Percentiles rank a stretch among this genome's conserved stretches.
phyloP scores from a whole-genome alignment of 495 filamentous ascomycete genomes.

The Neurospora sublineolata region DNA sequence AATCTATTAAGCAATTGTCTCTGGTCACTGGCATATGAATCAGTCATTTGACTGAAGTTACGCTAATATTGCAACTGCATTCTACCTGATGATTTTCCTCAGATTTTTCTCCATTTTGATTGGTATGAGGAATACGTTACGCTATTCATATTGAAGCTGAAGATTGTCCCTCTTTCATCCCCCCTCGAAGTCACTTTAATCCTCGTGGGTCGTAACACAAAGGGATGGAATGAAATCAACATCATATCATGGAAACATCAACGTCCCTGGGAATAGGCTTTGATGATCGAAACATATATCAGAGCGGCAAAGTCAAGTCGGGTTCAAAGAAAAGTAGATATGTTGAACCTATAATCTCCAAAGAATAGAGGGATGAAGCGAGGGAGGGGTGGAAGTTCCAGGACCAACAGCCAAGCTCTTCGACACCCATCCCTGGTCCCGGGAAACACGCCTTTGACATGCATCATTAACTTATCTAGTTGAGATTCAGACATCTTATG shows the following conservation, averaged over 20 bases:
- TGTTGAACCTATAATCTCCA: neutral
- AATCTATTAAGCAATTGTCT: neutral
- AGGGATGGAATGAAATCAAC: neutral
- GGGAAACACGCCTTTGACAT: neutral
- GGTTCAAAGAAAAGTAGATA: neutral
- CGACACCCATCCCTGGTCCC: neutral
- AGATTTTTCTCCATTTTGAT: neutral
- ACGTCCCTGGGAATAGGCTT: neutral
- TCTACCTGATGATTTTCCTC: neutral
- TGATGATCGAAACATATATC: neutral
- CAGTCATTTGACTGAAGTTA: neutral
- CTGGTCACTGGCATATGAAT: neutral
- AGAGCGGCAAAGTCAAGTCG: no score
- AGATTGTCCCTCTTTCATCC: neutral
- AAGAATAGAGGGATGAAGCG: neutral
- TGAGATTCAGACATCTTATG: no score
- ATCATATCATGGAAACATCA: neutral
- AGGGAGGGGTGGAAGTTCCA: neutral
- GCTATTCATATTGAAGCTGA: neutral
- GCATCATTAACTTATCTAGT: no score
- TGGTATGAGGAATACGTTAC: neutral
- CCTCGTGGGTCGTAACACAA: neutral
- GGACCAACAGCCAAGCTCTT: no score
- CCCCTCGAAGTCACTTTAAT: neutral
- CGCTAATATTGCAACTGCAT: neutral